phyloP scores from a whole-genome alignment of 345 rosid species.

The Hypericum androsaemum region DNA sequence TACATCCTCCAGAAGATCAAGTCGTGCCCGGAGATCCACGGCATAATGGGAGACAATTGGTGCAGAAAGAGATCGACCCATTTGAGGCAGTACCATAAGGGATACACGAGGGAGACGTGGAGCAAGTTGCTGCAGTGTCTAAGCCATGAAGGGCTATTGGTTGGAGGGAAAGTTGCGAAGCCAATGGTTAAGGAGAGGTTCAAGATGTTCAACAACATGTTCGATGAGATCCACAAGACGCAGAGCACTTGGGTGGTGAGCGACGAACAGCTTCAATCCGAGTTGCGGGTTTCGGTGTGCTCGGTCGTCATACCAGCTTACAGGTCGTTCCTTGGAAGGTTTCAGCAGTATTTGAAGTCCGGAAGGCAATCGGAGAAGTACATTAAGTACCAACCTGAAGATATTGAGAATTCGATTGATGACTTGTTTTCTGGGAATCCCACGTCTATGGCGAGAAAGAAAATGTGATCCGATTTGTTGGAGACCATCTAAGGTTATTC shows the following conservation, averaged over 20 bases:
- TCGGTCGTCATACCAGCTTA: conserved; percentile 7
- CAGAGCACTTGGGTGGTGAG: conserved; percentile 7
- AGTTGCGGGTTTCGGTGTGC: conserved; percentile 4
- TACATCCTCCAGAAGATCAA: conserved; percentile 6
- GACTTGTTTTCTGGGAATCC: conserved; percentile 7
- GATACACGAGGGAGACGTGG: conserved; percentile 5
- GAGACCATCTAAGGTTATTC: too few species aligned
- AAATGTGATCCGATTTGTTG: background rate
- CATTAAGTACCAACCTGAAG: conserved; percentile 7
- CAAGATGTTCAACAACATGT: conserved; percentile 4
- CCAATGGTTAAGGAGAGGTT: conserved; percentile 5
- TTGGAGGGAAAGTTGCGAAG: conserved; percentile 1
- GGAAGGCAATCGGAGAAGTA: conserved; percentile 8
- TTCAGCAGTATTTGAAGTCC: background rate
- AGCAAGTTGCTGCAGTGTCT: conserved; percentile 3
- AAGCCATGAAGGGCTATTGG: conserved; percentile 2
- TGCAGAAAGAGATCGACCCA: conserved; percentile 4
- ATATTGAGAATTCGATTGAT: conserved; percentile 6
- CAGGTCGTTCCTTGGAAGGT: conserved; percentile 6
- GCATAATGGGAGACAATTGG: conserved; percentile 9
- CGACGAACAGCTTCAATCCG: conserved; percentile 7
- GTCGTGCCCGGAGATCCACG: background rate
- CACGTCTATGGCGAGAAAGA: background rate
- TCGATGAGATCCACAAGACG: conserved; percentile 5
- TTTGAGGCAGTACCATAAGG: conserved; percentile 8